These are phyloP conservation scores for Sugiyamaella boreocaroliniensis DNA, from an alignment of 805 yeast species.

Conservation along the genomic window DNA sequence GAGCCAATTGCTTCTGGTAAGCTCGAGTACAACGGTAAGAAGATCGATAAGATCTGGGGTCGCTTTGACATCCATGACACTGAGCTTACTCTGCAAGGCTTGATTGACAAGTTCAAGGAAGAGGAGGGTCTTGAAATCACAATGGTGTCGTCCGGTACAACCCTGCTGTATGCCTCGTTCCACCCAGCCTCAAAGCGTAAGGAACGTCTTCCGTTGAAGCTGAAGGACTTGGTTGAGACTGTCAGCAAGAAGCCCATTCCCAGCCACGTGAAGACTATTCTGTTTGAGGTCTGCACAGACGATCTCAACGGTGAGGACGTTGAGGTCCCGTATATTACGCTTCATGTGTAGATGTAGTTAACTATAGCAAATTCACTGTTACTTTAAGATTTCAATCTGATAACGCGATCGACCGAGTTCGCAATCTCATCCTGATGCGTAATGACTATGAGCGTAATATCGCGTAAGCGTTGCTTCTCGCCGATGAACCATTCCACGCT, in stretches of 20 bases:
- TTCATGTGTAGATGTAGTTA: constrained; percentile 36
- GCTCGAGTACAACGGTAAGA: constrained; percentile 70
- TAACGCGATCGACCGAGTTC: constrained; percentile 45
- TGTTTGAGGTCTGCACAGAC: constrained; percentile 87
- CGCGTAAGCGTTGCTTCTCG: constrained; percentile 28
- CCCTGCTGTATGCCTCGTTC: constrained; percentile 85
- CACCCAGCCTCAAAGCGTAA: constrained; percentile 85
- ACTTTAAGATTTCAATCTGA: constrained; percentile 20
- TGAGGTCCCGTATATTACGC: constrained; percentile 81
- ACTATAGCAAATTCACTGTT: background rate
- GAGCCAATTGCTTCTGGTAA: constrained; percentile 88
- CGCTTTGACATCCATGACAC: constrained; percentile 59
- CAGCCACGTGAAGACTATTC: constrained; percentile 63
- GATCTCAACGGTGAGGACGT: constrained; percentile 92
- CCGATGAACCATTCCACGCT: constrained; percentile 46
- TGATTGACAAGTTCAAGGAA: constrained; percentile 67
- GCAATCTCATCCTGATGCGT: constrained; percentile 72
- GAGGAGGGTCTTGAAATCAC: constrained; percentile 81
- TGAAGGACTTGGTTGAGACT: constrained; percentile 72
- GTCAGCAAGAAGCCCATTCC: constrained; percentile 82
- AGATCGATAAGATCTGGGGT: constrained; percentile 90
- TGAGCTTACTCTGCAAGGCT: constrained; percentile 65
- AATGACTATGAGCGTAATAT: constrained; percentile 51
- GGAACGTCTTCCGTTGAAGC: constrained; percentile 61
- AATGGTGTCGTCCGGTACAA: constrained; percentile 88